Evolutionary conservation across 2,329 filamentous ascomycete genomes (phyloP).

Genomic region (Pleochaeta shiraiana): DNA sequence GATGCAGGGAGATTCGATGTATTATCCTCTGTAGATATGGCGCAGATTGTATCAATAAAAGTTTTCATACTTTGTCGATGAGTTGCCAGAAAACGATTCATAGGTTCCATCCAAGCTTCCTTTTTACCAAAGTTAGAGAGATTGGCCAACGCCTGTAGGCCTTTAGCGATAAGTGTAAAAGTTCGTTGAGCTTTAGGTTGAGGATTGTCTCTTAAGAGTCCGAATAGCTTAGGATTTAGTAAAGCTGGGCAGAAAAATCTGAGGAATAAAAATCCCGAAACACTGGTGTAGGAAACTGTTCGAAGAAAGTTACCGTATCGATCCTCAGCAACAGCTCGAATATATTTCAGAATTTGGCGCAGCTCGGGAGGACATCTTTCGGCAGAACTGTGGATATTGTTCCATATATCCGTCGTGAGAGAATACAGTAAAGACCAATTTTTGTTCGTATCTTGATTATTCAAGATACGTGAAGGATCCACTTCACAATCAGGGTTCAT

Average conservation of each 20-base stretch:
- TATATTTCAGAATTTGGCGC: conserved; percentile 70
- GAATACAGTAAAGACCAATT: conserved; percentile 64
- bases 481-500: conserved; percentile 87
- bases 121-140: conserved; percentile 82
- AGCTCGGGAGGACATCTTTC: conserved; percentile 59
- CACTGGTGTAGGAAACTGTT: conserved; percentile 78
- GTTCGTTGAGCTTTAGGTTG: conserved; percentile 66
- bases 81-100: conserved; percentile 67
- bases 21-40: conserved; percentile 51
- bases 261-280: conserved; percentile 85
- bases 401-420: conserved; percentile 69
- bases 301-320: conserved; percentile 83
- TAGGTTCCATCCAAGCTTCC: conserved; percentile 97
- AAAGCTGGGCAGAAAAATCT: conserved; percentile 96
- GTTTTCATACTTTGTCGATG: conserved; percentile 65
- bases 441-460: conserved; percentile 47
- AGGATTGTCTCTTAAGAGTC: conserved; percentile 63
- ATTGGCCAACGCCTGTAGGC: conserved; percentile 75
- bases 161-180: conserved; percentile 80
- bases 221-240: conserved; percentile 83
- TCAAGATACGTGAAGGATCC: conserved; percentile 59
- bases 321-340: conserved; percentile 80
- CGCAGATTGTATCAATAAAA: conserved; percentile 72
- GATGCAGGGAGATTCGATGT: conserved; percentile 48
- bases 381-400: conserved; percentile 55